Evolutionary conservation across 345 rosid species (phyloP).

Genomic region (Leavenworthia alabamica): DNA sequence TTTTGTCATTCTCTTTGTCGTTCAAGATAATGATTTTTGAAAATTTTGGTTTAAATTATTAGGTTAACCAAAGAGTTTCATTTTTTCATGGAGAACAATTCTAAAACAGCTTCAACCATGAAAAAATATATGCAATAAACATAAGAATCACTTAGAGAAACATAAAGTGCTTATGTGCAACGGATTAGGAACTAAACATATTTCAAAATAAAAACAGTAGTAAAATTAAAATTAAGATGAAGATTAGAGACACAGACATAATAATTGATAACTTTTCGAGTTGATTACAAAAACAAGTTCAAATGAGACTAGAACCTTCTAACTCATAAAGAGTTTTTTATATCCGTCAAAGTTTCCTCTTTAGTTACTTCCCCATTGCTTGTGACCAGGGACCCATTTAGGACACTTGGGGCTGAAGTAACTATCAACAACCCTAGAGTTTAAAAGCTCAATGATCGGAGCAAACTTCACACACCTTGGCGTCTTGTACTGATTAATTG

Average conservation of each 20-base stretch:
- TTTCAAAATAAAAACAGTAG: slow-evolving; percentile 21
- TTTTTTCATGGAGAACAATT: not conserved
- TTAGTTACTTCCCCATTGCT: slow-evolving; percentile 57
- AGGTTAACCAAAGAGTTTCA: not conserved
- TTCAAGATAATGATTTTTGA: not conserved
- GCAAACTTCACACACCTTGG: slow-evolving; percentile 93
- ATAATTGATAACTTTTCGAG: slow-evolving; percentile 9
- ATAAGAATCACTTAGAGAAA: slow-evolving; percentile 1
- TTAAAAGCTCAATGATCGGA: slow-evolving; percentile 84
- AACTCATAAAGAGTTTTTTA: slow-evolving; percentile 6
- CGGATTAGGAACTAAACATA: slow-evolving; percentile 8
- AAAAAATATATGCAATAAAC: no score
- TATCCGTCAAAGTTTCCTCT: slow-evolving; percentile 4
- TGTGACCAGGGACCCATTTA: slow-evolving; percentile 87
- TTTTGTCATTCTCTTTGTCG: slow-evolving; percentile 25
- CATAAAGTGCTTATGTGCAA: slow-evolving; percentile 60
- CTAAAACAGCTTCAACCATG: no score
- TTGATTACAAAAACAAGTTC: slow-evolving; percentile 40
- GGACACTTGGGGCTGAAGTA: slow-evolving; percentile 92
- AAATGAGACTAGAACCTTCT: slow-evolving; percentile 28
- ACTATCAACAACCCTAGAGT: slow-evolving; percentile 54
- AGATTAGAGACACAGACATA: slow-evolving; percentile 27
- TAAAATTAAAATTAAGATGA: slow-evolving; percentile 29
- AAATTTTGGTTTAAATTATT: not conserved
- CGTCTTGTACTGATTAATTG: slow-evolving; percentile 93